phyloP scores from a whole-genome alignment of 768 basidiomycete genomes.

The Suillus spraguei region DNA sequence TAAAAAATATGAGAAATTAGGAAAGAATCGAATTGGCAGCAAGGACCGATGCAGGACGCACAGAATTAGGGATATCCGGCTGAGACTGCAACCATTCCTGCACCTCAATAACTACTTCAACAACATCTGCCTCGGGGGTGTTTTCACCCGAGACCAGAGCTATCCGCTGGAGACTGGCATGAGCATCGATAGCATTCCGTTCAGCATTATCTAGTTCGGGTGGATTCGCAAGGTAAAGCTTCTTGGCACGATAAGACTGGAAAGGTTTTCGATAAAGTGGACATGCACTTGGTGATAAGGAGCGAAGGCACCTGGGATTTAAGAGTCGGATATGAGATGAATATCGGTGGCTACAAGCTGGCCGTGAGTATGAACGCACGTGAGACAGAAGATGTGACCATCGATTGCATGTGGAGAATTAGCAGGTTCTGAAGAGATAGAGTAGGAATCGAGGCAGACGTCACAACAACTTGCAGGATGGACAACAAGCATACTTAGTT shows the following conservation, averaged over 20 bases:
- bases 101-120: slow-evolving; percentile 47
- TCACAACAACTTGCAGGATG: slow-evolving; percentile 76
- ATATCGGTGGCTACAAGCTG: slow-evolving; percentile 5
- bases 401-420: slow-evolving; percentile 71
- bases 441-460: slow-evolving; percentile 70
- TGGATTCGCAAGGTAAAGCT: slow-evolving; percentile 61
- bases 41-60: slow-evolving; percentile 20
- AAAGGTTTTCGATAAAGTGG: slow-evolving; percentile 70
- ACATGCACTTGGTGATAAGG: slow-evolving; percentile 53
- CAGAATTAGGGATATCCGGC: slow-evolving; percentile 40
- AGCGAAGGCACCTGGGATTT: slow-evolving; percentile 54
- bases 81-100: slow-evolving; percentile 52
- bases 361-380: slow-evolving; percentile 44
- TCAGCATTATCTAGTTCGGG: slow-evolving; percentile 37
- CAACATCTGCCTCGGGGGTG: slow-evolving; percentile 34
- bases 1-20: slow-evolving; percentile 29
- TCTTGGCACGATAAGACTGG: slow-evolving; percentile 56
- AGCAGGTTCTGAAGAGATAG: slow-evolving; percentile 46
- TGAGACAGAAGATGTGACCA: slow-evolving; percentile 74
- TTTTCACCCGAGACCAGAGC: slow-evolving; percentile 38
- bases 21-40: neutral
- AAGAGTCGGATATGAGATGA: slow-evolving; percentile 11
- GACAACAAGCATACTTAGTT: slow-evolving; percentile 55
- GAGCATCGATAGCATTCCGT: slow-evolving; percentile 44
- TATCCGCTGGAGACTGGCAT: slow-evolving; percentile 38